These are phyloP conservation scores for Darksidea phi DNA, from an alignment of 495 filamentous ascomycete genomes.

Conservation along the genomic window DNA sequence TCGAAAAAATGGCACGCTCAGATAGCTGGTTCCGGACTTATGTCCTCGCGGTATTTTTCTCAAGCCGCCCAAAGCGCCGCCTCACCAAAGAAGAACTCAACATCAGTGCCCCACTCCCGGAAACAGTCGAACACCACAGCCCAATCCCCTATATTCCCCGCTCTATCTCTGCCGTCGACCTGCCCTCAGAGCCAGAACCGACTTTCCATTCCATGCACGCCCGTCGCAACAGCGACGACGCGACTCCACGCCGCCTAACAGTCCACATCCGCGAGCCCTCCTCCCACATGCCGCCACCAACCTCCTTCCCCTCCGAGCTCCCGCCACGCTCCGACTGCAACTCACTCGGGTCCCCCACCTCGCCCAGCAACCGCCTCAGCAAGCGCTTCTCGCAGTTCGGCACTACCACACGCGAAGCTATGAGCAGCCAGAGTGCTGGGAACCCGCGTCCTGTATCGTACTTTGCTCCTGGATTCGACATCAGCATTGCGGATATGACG, in stretches of 20 bases:
- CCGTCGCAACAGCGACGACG: neutral
- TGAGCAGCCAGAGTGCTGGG: neutral
- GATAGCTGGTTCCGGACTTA: neutral
- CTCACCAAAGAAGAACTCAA: neutral
- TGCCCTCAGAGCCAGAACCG: neutral
- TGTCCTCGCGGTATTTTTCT: neutral
- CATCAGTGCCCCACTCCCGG: neutral
- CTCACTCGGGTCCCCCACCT: neutral
- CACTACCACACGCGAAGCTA: neutral
- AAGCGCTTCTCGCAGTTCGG: neutral
- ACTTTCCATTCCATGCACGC: neutral
- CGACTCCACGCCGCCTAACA: neutral
- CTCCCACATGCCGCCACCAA: neutral
- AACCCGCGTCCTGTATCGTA: neutral
- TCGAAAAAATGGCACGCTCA: neutral
- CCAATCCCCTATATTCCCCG: neutral
- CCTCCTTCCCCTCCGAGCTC: neutral
- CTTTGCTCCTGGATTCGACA: neutral
- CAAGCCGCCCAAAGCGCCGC: neutral
- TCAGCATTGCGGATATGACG: neutral
- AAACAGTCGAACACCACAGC: neutral
- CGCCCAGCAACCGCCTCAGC: neutral
- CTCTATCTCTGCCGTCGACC: neutral
- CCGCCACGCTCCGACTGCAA: neutral
- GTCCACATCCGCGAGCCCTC: neutral